These are phyloP conservation scores for Puccinia novopanici DNA, from an alignment of 1,284 basidiomycete genomes.

Conservation along the genomic window DNA sequence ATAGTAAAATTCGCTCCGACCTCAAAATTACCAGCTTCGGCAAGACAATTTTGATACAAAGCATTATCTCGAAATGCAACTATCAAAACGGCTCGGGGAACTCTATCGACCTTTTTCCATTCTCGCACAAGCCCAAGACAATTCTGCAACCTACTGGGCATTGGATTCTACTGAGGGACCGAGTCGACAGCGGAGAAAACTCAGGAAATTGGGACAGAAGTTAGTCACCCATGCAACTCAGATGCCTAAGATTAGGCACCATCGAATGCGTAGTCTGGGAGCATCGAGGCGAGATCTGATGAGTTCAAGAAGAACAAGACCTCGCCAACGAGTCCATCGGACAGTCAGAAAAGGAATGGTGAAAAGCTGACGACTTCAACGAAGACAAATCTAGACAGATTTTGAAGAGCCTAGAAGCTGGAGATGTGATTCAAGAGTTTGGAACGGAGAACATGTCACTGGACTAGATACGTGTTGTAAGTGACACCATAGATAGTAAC, in stretches of 20 bases:
- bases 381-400: slow-evolving; percentile 70
- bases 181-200: slow-evolving; percentile 55
- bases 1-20: slow-evolving; percentile 46
- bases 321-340: no score
- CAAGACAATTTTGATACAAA: slow-evolving; percentile 66
- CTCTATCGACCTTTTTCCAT: slow-evolving; percentile 61
- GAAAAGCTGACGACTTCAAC: slow-evolving; percentile 53
- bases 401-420: no score
- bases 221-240: slow-evolving; percentile 13
- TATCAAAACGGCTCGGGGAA: slow-evolving; percentile 63
- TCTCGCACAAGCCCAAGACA: slow-evolving; percentile 22
- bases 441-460: slow-evolving; percentile 53
- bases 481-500: no score
- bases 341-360: slow-evolving; percentile 58
- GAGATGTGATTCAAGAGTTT: slow-evolving; percentile 86
- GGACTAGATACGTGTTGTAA: slow-evolving; percentile 48
- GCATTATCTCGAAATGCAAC: slow-evolving; percentile 76
- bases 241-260: slow-evolving; percentile 43
- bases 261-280: slow-evolving; percentile 44
- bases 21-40: slow-evolving; percentile 58
- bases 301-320: slow-evolving; percentile 12
- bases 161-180: slow-evolving; percentile 58
- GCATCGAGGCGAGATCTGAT: slow-evolving; percentile 48
- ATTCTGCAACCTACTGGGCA: slow-evolving; percentile 46
- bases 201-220: slow-evolving; percentile 53